phyloP scores from a whole-genome alignment of 805 yeast species.

The Myxozyma lipomycoides region DNA sequence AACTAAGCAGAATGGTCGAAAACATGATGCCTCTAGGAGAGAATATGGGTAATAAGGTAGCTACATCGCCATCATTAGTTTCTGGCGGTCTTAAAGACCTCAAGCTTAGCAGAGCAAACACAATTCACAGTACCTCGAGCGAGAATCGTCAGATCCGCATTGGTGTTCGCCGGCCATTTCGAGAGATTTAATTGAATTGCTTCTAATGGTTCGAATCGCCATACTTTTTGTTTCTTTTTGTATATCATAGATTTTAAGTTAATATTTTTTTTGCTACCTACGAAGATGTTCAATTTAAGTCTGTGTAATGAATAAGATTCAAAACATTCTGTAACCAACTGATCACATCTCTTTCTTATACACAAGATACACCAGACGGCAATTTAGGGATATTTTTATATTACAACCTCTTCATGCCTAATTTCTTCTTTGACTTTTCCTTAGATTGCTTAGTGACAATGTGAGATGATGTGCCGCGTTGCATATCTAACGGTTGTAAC shows the following conservation, averaged over 20 bases:
- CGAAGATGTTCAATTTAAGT: too few relatives aligned
- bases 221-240: background rate
- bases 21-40: constrained; percentile 21
- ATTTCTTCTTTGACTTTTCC: constrained; percentile 18
- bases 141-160: background rate
- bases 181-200: constrained; percentile 6
- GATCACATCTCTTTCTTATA: too few relatives aligned
- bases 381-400: too few relatives aligned
- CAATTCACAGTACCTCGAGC: constrained; percentile 10
- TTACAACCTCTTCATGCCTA: constrained; percentile 19
- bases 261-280: too few relatives aligned
- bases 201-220: too few relatives aligned
- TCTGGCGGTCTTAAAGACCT: constrained; percentile 19
- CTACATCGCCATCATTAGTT: background rate
- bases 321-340: too few relatives aligned
- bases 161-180: background rate
- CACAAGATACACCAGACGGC: too few relatives aligned
- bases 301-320: too few relatives aligned
- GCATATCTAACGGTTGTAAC: constrained; percentile 4
- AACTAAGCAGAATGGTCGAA: constrained; percentile 9
- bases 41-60: constrained; percentile 2
- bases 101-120: constrained; percentile 12
- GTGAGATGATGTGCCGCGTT: constrained; percentile 9
- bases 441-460: background rate
- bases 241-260: background rate